Percentiles rank a stretch among this genome's conserved stretches.
phyloP scores from a whole-genome alignment of 441 rosid genomes.

The California macrophylla region DNA sequence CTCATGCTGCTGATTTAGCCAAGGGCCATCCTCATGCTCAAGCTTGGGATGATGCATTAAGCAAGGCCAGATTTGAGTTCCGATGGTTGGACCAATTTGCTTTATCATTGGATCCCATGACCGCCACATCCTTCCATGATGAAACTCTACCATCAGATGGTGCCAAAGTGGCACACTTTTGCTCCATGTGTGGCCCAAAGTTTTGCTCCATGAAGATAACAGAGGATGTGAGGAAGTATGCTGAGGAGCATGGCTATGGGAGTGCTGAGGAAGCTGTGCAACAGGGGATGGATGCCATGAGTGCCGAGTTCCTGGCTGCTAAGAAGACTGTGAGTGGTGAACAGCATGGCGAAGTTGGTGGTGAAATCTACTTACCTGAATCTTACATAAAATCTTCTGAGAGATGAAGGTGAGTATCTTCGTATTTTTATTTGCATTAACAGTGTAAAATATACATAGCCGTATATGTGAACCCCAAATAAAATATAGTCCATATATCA shows the following conservation, averaged over 20 bases:
- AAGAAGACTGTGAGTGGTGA: slow-evolving; percentile 88
- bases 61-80: slow-evolving; percentile 93
- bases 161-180: slow-evolving; percentile 94
- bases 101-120: slow-evolving; percentile 86
- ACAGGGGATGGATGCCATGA: slow-evolving; percentile 90
- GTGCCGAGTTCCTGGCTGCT: slow-evolving; percentile 76
- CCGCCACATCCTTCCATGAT: slow-evolving; percentile 95
- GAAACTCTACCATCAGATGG: slow-evolving; percentile 95
- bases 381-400: slow-evolving; percentile 38
- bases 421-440: background rate
- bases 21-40: slow-evolving; percentile 89
- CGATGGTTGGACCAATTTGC: slow-evolving; percentile 99
- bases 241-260: slow-evolving; percentile 93
- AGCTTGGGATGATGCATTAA: slow-evolving; percentile 91
- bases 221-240: slow-evolving; percentile 89
- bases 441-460: no score
- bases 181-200: slow-evolving; percentile 96
- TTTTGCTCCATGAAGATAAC: slow-evolving; percentile 99
- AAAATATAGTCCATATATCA: no score
- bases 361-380: slow-evolving; percentile 83
- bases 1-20: slow-evolving; percentile 96
- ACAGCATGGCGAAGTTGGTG: slow-evolving; percentile 90
- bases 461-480: no score
- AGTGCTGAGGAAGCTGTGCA: slow-evolving; percentile 78
- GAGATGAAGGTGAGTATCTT: slow-evolving; percentile 37